Percentiles rank a stretch among this genome's conserved stretches.
These are phyloP conservation scores for Elsinoe arachidis DNA, from an alignment of 2,329 filamentous ascomycete genomes.

Conservation along the genomic window DNA sequence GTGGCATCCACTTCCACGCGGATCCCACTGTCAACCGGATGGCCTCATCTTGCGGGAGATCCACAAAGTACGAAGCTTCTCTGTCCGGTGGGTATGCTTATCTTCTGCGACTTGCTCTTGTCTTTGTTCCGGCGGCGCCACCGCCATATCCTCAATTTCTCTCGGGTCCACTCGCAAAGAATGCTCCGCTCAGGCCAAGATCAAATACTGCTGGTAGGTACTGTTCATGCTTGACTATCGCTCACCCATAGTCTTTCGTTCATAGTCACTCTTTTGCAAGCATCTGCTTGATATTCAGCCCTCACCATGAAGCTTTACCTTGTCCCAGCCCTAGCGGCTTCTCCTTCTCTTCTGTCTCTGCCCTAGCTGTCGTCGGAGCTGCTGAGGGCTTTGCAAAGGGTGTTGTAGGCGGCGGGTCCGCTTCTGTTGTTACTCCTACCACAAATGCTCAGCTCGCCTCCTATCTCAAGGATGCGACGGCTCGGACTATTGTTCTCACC, in stretches of 20 bases:
- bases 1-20: background rate
- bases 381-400: constrained; percentile 45
- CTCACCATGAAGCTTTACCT: background rate
- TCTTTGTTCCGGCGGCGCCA: background rate
- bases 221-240: background rate
- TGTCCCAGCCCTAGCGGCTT: constrained; percentile 1
- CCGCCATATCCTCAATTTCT: background rate
- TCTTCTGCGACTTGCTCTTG: background rate
- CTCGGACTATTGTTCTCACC: constrained; percentile 51
- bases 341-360: constrained; percentile 12
- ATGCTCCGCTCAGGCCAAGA: background rate
- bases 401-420: constrained; percentile 51
- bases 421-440: constrained; percentile 45
- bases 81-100: background rate
- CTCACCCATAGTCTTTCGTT: background rate
- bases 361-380: constrained; percentile 26
- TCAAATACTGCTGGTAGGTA: background rate
- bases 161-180: background rate
- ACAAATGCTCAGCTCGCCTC: constrained; percentile 49
- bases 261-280: background rate
- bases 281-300: background rate
- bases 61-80: background rate
- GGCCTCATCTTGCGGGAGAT: background rate
- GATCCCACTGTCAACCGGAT: background rate
- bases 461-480: constrained; percentile 47